Evolutionary conservation across 2,329 filamentous ascomycete species (phyloP).

Genomic region (Botryosphaeria agaves): DNA sequence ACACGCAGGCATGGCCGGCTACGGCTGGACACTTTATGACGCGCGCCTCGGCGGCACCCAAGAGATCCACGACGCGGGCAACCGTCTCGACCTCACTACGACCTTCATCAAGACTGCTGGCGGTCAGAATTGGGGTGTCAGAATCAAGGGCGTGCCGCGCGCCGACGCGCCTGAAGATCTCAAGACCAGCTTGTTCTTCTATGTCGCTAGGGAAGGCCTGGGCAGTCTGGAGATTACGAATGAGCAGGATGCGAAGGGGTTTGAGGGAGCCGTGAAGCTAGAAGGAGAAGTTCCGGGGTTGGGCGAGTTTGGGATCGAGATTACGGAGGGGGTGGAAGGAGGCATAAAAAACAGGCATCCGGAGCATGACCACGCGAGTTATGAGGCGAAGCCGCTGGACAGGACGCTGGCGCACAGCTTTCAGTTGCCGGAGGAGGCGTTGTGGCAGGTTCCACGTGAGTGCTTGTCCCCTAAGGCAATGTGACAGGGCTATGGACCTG

Average conservation of each 20-base stretch:
- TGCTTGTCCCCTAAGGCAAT: constrained; percentile 1
- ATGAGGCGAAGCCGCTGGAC: constrained; percentile 52
- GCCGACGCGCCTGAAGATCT: constrained; percentile 47
- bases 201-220: constrained; percentile 61
- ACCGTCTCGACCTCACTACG: constrained; percentile 78
- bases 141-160: constrained; percentile 67
- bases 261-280: constrained; percentile 46
- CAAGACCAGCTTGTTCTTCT: constrained; percentile 67
- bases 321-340: constrained; percentile 55
- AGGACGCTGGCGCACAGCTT: constrained; percentile 59
- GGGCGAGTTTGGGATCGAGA: constrained; percentile 60
- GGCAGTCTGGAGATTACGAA: constrained; percentile 45
- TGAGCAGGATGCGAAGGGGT: constrained; percentile 34
- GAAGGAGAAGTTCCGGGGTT: constrained; percentile 53
- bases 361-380: constrained; percentile 41
- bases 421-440: constrained; percentile 43
- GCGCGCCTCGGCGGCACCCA: constrained; percentile 73
- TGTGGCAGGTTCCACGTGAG: constrained; percentile 71
- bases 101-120: constrained; percentile 88
- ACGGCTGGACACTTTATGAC: constrained; percentile 97
- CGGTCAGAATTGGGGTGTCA: constrained; percentile 71
- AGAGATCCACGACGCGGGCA: constrained; percentile 77
- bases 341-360: constrained; percentile 45
- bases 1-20: constrained; percentile 80
- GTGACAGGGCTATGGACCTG: constrained; percentile 17